Conservation (phyloP, 352 stramenopile genomes). For the Globisporangium splendens region DNA sequence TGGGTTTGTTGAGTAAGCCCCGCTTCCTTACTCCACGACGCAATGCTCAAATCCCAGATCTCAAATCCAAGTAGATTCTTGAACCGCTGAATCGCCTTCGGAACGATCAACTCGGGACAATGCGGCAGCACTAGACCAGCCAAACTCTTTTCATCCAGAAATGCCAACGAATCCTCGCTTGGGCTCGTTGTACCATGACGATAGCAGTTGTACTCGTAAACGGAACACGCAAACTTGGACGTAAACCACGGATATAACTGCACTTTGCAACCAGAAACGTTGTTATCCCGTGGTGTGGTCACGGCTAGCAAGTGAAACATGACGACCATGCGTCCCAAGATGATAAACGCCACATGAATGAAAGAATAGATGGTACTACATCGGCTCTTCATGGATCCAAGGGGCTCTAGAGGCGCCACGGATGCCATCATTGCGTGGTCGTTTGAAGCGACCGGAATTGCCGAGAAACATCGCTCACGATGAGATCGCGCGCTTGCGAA, state of each 20-base stretch:
- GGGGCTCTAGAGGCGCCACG: too few species aligned
- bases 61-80: slow-evolving; percentile 22
- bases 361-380: background rate
- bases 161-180: background rate
- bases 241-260: slow-evolving; percentile 24
- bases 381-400: too few species aligned
- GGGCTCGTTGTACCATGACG: slow-evolving; percentile 11
- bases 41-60: slow-evolving; percentile 32
- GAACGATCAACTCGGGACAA: slow-evolving; percentile 20
- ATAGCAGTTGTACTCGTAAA: slow-evolving; percentile 15
- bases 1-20: slow-evolving; percentile 19
- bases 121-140: slow-evolving; percentile 26
- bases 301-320: background rate
- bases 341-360: slow-evolving; percentile 8
- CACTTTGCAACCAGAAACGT: slow-evolving; percentile 18
- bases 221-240: slow-evolving; percentile 16
- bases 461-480: too few species aligned
- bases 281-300: too few species aligned
- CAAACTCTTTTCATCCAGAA: slow-evolving; percentile 18
- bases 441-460: too few species aligned
- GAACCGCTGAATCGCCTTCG: slow-evolving; percentile 21
- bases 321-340: slow-evolving; percentile 9
- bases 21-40: slow-evolving; percentile 16
- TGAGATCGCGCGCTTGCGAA: too few species aligned
- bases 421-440: too few species aligned